A percentile compares a stretch with the other conserved stretches of the same genome.
phyloP scores from a whole-genome alignment of 2,329 filamentous ascomycete species.

The Colletotrichum truncatum region DNA sequence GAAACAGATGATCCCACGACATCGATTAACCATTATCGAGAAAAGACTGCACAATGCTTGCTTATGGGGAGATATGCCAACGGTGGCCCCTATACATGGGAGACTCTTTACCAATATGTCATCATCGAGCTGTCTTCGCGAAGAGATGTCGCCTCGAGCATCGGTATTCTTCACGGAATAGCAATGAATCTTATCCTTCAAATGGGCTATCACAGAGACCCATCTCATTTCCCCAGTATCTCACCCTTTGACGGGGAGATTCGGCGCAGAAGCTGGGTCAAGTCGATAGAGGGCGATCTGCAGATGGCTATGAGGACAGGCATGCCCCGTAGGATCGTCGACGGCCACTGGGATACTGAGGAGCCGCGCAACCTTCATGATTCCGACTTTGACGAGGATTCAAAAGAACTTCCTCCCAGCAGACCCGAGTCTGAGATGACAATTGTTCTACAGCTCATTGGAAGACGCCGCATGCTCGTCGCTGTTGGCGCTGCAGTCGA shows the following conservation, averaged over 20 bases:
- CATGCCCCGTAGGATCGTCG: conserved; percentile 50
- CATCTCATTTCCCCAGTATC: conserved; percentile 49
- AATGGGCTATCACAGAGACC: conserved; percentile 49
- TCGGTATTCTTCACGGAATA: conserved; percentile 9
- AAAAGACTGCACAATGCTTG: conserved; percentile 47
- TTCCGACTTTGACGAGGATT: conserved; percentile 48
- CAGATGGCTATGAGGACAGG: conserved; percentile 52
- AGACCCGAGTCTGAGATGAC: conserved; percentile 42
- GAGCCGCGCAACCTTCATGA: conserved; percentile 55
- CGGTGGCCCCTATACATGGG: conserved; percentile 50
- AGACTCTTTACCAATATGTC: conserved; percentile 47
- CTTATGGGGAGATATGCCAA: conserved; percentile 50
- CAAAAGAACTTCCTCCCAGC: conserved; percentile 46
- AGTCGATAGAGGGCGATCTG: conserved; percentile 51
- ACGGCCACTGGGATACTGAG: conserved; percentile 48
- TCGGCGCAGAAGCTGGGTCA: conserved; percentile 52
- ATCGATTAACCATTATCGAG: conserved; percentile 32
- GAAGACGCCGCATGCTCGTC: conserved; percentile 33
- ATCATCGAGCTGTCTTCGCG: conserved; percentile 40
- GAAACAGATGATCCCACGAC: conserved; percentile 5
- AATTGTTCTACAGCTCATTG: conserved; percentile 34
- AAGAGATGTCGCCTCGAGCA: background rate
- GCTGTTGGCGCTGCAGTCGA: conserved; percentile 34
- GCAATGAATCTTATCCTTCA: conserved; percentile 3
- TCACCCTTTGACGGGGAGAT: conserved; percentile 54